A percentile compares a stretch with the other conserved stretches of the same genome.
phyloP scores from a whole-genome alignment of 257 asterid genomes.

The Solanum corneliomulleri region DNA sequence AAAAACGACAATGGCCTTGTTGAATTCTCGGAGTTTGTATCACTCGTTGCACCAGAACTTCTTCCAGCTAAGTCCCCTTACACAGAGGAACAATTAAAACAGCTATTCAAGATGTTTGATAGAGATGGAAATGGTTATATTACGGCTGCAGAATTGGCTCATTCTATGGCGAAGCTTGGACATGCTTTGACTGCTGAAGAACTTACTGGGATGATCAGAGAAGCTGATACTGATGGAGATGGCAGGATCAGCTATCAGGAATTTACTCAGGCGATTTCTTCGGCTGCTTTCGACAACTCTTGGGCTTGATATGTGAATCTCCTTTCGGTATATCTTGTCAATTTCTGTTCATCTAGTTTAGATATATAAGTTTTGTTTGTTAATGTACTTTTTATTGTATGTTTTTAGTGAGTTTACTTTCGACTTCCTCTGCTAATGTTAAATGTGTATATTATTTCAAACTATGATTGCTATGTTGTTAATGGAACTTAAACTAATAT shows the following conservation, averaged over 20 bases:
- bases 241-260: conserved; percentile 79
- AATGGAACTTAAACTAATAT: not conserved
- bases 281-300: conserved; percentile 86
- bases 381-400: not conserved
- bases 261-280: conserved; percentile 75
- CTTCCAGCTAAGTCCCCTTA: conserved; percentile 75
- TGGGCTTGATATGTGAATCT: conserved; percentile 34
- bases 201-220: conserved; percentile 82
- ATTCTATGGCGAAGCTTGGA: conserved; percentile 88
- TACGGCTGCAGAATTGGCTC: conserved; percentile 91
- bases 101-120: conserved; percentile 66
- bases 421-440: not conserved
- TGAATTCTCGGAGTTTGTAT: conserved; percentile 86
- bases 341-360: not conserved
- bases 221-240: conserved; percentile 84
- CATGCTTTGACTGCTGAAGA: conserved; percentile 88
- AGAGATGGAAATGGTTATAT: conserved; percentile 83
- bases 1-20: conserved; percentile 72
- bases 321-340: not conserved
- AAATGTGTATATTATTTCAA: not conserved
- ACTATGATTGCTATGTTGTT: not conserved
- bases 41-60: conserved; percentile 91
- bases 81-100: conserved; percentile 81
- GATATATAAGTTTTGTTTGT: not conserved
- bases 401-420: not conserved